Evolutionary conservation across 2,329 filamentous ascomycete species (phyloP).

Genomic region (Colletotrichum destructivum): DNA sequence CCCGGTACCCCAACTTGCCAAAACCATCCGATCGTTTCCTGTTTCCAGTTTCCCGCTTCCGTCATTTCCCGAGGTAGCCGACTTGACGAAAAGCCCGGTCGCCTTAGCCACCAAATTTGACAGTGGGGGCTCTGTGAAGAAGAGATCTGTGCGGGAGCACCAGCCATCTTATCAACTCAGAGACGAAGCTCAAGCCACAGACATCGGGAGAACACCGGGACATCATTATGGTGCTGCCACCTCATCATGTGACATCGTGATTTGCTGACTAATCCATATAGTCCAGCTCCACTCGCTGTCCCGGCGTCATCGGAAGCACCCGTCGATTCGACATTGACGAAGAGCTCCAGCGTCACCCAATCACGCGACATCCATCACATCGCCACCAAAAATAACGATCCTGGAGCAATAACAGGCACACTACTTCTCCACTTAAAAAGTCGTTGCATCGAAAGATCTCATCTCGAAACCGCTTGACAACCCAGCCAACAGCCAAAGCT

Average conservation of each 20-base stretch:
- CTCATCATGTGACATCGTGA: too few species aligned
- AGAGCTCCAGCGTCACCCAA: background rate
- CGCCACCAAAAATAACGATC: slow-evolving; percentile 12
- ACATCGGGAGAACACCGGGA: background rate
- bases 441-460: slow-evolving; percentile 18
- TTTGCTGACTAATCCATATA: background rate
- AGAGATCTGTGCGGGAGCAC: background rate
- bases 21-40: slow-evolving; percentile 35
- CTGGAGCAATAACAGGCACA: background rate
- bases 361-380: slow-evolving; percentile 31
- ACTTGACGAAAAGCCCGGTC: background rate
- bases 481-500: slow-evolving; percentile 19
- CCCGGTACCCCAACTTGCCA: slow-evolving; percentile 2
- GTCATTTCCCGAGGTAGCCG: slow-evolving; percentile 41
- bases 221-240: too few species aligned
- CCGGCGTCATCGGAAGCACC: slow-evolving; percentile 27
- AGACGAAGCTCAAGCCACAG: slow-evolving; percentile 3
- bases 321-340: background rate
- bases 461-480: slow-evolving; percentile 7
- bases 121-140: background rate
- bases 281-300: background rate
- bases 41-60: slow-evolving; percentile 13
- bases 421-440: slow-evolving; percentile 34
- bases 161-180: background rate
- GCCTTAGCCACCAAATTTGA: slow-evolving; percentile 14